Conservation (phyloP, 106 monocot species). For the Posidonia australis region DNA sequence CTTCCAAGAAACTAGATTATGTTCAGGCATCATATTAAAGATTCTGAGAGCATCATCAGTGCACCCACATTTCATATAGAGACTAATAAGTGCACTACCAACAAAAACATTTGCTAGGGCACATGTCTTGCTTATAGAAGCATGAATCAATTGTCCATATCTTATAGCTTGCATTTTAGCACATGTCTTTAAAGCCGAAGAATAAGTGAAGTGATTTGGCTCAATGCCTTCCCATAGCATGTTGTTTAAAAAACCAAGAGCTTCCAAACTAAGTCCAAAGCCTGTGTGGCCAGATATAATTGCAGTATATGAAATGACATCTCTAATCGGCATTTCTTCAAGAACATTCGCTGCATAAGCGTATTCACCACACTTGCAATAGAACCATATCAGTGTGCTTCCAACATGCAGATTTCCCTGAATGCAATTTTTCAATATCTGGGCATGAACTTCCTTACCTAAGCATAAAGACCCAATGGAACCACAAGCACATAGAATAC, state of each 20-base stretch:
- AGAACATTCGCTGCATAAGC: slow-evolving; percentile 63
- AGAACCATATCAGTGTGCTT: slow-evolving; percentile 83
- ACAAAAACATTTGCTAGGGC: slow-evolving; percentile 59
- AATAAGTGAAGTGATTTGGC: slow-evolving; percentile 73
- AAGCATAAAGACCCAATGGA: slow-evolving; percentile 31
- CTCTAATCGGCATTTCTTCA: slow-evolving; percentile 54
- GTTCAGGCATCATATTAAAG: slow-evolving; percentile 60
- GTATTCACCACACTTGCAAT: slow-evolving; percentile 53
- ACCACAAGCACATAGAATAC: slow-evolving; percentile 69
- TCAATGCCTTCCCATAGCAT: slow-evolving; percentile 69
- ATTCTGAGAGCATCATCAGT: slow-evolving; percentile 51
- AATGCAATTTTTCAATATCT: slow-evolving; percentile 37
- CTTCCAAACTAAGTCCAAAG: slow-evolving; percentile 37
- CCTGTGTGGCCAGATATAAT: slow-evolving; percentile 54
- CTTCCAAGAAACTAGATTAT: slow-evolving; percentile 88
- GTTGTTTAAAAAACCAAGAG: slow-evolving; percentile 49
- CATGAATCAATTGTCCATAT: slow-evolving; percentile 68
- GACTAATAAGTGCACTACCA: slow-evolving; percentile 62
- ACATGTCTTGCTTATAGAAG: slow-evolving; percentile 47
- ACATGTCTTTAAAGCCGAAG: slow-evolving; percentile 76
- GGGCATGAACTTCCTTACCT: slow-evolving; percentile 72
- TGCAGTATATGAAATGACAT: slow-evolving; percentile 79
- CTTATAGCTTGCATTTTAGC: slow-evolving; percentile 38
- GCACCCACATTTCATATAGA: slow-evolving; percentile 76
- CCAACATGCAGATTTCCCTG: slow-evolving; percentile 41